phyloP scores from a whole-genome alignment of 73 alveolate species.

The Durusdinium trenchii region DNA sequence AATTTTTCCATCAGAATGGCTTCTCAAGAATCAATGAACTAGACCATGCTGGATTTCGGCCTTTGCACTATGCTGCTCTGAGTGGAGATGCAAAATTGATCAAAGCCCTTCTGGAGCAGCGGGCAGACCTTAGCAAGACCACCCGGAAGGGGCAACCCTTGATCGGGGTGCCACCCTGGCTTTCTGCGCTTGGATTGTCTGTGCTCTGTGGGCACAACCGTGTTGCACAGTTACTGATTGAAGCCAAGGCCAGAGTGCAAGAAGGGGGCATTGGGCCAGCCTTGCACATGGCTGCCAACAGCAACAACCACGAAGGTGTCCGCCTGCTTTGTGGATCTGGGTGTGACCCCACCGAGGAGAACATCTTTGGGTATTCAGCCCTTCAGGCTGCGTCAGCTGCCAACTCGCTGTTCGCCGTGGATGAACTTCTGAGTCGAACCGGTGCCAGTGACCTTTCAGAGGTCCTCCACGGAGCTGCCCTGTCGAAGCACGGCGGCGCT shows the following conservation, averaged over 20 bases:
- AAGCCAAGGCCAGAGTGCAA: background rate
- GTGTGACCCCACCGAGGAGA: background rate
- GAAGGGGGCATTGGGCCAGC: background rate
- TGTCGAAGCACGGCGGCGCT: background rate
- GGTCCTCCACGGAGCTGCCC: background rate
- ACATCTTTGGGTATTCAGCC: background rate
- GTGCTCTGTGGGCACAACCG: background rate
- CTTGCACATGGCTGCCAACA: background rate
- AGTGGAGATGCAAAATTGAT: background rate
- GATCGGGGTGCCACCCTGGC: background rate
- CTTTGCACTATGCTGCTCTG: constrained; percentile 9
- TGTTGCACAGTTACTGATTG: background rate
- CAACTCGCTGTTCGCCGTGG: background rate
- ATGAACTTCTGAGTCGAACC: background rate
- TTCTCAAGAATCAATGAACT: background rate
- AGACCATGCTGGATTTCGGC: background rate
- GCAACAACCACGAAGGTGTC: background rate
- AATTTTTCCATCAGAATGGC: background rate
- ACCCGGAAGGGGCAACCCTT: background rate
- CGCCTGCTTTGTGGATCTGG: background rate
- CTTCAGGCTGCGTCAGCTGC: background rate
- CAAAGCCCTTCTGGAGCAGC: background rate
- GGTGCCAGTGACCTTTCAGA: background rate
- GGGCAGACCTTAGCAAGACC: background rate
- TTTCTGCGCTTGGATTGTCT: background rate